Conservation (phyloP, 805 yeast genomes). For the Sugiyamaella smithiae region DNA sequence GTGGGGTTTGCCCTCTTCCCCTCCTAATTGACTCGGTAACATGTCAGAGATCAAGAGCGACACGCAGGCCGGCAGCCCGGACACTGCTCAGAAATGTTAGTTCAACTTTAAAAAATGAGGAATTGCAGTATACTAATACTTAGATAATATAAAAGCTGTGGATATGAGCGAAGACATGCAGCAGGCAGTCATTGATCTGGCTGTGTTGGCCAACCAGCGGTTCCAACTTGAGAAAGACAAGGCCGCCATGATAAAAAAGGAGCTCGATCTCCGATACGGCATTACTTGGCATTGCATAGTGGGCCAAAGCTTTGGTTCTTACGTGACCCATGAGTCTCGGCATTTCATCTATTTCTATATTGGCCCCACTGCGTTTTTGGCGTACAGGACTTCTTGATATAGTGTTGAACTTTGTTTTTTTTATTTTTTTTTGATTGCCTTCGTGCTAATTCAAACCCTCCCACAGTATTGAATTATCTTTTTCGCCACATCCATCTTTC, state of each 20-base stretch:
- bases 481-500: too few species aligned
- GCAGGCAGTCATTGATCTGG: slow-evolving; percentile 30
- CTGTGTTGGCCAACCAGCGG: slow-evolving; percentile 43
- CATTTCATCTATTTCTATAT: slow-evolving; percentile 55
- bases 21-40: too few species aligned
- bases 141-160: slow-evolving; percentile 7
- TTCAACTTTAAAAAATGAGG: too few species aligned
- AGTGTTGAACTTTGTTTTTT: not conserved
- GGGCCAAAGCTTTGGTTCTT: slow-evolving; percentile 59
- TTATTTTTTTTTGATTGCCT: too few species aligned
- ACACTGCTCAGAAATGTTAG: too few species aligned
- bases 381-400: slow-evolving; percentile 51
- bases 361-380: slow-evolving; percentile 50
- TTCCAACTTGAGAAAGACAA: slow-evolving; percentile 52
- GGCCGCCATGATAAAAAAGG: slow-evolving; percentile 57
- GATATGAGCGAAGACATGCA: slow-evolving; percentile 29
- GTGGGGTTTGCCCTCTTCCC: too few species aligned
- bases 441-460: too few species aligned
- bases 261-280: slow-evolving; percentile 52
- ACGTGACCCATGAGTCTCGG: slow-evolving; percentile 55
- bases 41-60: too few species aligned
- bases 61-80: too few species aligned
- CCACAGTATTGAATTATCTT: too few species aligned
- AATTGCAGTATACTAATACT: too few species aligned
- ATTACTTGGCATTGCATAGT: slow-evolving; percentile 65